Evolutionary conservation across 805 yeast genomes (phyloP).

Genomic region (Kodamaea restingae): DNA sequence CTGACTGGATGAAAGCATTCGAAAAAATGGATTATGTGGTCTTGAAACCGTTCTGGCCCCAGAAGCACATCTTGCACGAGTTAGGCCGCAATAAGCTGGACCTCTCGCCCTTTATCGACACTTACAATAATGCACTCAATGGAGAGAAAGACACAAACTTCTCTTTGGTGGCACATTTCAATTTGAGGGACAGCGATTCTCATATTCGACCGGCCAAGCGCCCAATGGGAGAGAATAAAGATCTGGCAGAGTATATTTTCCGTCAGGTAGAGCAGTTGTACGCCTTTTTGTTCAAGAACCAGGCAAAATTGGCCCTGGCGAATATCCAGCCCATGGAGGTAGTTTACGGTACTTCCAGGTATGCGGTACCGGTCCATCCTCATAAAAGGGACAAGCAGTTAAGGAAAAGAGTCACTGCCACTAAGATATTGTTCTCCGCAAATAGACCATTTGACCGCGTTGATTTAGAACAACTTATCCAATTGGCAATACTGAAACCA

Average conservation of each 20-base stretch:
- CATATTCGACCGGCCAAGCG: no score
- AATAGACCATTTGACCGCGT: slow-evolving; percentile 20
- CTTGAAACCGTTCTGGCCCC: slow-evolving; percentile 31
- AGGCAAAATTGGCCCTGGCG: slow-evolving; percentile 16
- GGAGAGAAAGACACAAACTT: slow-evolving; percentile 13
- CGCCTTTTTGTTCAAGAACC: slow-evolving; percentile 19
- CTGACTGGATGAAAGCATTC: slow-evolving; percentile 22
- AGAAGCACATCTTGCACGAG: slow-evolving; percentile 29
- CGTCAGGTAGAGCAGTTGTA: slow-evolving; percentile 16
- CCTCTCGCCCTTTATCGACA: slow-evolving; percentile 6
- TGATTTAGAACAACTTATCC: slow-evolving; percentile 16
- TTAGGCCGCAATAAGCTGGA: slow-evolving; percentile 11
- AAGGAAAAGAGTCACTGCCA: slow-evolving; percentile 19
- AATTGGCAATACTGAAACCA: slow-evolving; percentile 13
- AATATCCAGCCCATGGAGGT: slow-evolving; percentile 31
- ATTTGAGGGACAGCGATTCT: slow-evolving; percentile 2
- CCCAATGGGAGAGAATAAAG: not conserved
- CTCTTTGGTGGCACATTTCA: slow-evolving; percentile 14
- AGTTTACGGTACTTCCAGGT: slow-evolving; percentile 25
- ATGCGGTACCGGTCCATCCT: slow-evolving; percentile 30
- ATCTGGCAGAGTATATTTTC: slow-evolving; percentile 5
- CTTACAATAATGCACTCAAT: slow-evolving; percentile 16
- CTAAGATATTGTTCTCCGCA: slow-evolving; percentile 17
- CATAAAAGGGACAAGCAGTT: slow-evolving; percentile 25
- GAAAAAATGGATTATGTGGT: slow-evolving; percentile 16